phyloP scores from a whole-genome alignment of 148 eudicot species.

The Nepenthes gracilis region DNA sequence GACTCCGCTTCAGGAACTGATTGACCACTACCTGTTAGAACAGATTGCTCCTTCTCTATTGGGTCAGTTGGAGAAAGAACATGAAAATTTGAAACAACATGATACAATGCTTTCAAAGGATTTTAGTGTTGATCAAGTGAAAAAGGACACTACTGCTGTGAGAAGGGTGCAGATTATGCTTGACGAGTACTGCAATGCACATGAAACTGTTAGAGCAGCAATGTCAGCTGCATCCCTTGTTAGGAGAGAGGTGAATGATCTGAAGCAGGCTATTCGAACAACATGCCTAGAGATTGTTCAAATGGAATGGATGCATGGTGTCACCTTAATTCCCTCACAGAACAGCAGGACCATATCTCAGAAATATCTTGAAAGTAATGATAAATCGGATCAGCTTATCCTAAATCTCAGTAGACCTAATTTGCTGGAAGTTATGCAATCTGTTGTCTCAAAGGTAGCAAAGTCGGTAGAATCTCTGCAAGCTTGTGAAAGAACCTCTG shows the following conservation, averaged over 20 bases:
- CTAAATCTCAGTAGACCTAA: constrained; percentile 62
- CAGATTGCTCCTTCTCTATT: constrained; percentile 58
- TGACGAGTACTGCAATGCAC: constrained; percentile 79
- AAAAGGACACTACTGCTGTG: constrained; percentile 34
- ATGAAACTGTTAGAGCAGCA: constrained; percentile 91
- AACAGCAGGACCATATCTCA: constrained; percentile 53
- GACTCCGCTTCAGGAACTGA: constrained; percentile 54
- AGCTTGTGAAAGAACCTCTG: constrained; percentile 75
- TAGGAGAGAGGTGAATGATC: constrained; percentile 62
- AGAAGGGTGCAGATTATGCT: constrained; percentile 66
- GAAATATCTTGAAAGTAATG: constrained; percentile 50
- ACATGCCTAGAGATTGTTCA: constrained; percentile 72
- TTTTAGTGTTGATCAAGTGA: constrained; percentile 25
- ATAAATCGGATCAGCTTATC: constrained; percentile 43
- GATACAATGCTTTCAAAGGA: constrained; percentile 21
- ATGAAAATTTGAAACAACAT: constrained; percentile 41
- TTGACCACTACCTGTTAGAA: constrained; percentile 57
- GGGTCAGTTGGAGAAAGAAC: constrained; percentile 46
- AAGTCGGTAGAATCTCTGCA: constrained; percentile 63
- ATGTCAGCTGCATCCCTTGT: constrained; percentile 66
- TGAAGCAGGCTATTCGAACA: constrained; percentile 59
- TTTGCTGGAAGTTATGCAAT: constrained; percentile 60
- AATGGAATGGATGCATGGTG: constrained; percentile 85
- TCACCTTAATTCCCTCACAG: constrained; percentile 39
- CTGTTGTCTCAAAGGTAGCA: constrained; percentile 59